Evolutionary conservation across 345 rosid species (phyloP).

Genomic region (Clarkia xantiana): DNA sequence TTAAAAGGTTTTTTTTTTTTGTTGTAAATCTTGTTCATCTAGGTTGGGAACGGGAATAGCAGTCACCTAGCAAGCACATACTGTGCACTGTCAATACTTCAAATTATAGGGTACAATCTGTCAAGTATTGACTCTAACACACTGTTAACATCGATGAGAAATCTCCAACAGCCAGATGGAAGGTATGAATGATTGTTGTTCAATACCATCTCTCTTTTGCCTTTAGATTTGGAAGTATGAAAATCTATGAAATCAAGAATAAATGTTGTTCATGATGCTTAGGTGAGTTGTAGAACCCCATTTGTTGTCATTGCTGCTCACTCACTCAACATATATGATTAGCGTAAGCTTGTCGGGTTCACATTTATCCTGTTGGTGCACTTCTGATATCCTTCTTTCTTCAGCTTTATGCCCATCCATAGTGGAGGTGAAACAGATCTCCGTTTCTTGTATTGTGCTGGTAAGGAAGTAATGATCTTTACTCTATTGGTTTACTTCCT

Average conservation of each 20-base stretch:
- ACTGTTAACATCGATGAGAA: constrained; percentile 51
- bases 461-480: constrained; percentile 32
- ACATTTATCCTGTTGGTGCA: neutral
- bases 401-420: constrained; percentile 82
- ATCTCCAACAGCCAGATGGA: constrained; percentile 79
- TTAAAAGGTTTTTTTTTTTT: no score
- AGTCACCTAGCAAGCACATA: constrained; percentile 83
- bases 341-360: neutral
- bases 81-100: constrained; percentile 67
- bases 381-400: constrained; percentile 5
- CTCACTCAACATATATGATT: neutral
- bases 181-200: constrained; percentile 28
- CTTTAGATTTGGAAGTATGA: no score
- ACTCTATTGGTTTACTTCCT: constrained; percentile 5
- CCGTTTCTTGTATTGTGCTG: constrained; percentile 82
- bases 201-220: neutral
- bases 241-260: no score
- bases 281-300: no score
- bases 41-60: constrained; percentile 34
- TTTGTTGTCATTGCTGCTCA: no score
- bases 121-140: constrained; percentile 33
- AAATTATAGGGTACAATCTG: constrained; percentile 45
- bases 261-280: neutral
- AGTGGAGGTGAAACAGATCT: constrained; percentile 79
- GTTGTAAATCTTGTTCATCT: constrained; percentile 6